These are phyloP conservation scores for Aspergillus funiculosus DNA, from an alignment of 495 filamentous ascomycete species.

Conservation along the genomic window DNA sequence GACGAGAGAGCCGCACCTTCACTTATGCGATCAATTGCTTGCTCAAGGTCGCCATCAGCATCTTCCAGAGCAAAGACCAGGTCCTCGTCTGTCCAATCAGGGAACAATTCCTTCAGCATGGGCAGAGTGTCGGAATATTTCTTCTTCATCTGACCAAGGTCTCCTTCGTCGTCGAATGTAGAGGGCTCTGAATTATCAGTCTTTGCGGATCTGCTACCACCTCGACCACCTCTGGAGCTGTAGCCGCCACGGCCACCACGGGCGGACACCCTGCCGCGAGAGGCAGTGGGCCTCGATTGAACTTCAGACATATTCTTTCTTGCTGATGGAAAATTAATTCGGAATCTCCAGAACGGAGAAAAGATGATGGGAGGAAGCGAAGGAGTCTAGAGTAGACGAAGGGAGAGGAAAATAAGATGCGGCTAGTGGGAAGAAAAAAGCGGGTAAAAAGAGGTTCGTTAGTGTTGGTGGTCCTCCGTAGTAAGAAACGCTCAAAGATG, in stretches of 20 bases:
- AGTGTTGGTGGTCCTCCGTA: constrained; percentile 15
- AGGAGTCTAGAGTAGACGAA: constrained; percentile 32
- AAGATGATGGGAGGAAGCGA: too few species aligned
- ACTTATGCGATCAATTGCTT: constrained; percentile 80
- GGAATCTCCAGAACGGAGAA: constrained; percentile 29
- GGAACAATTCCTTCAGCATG: constrained; percentile 83
- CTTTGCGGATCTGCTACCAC: constrained; percentile 62
- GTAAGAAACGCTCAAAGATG: constrained; percentile 26
- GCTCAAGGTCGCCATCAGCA: constrained; percentile 79
- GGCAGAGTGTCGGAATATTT: constrained; percentile 68
- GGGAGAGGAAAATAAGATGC: constrained; percentile 29
- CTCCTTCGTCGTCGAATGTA: constrained; percentile 75
- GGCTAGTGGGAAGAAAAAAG: constrained; percentile 29
- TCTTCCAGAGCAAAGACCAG: constrained; percentile 87
- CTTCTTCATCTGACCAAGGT: constrained; percentile 87
- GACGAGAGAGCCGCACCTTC: constrained; percentile 58
- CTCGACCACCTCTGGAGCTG: constrained; percentile 64
- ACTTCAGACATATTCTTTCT: constrained; percentile 77
- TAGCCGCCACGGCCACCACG: constrained; percentile 81
- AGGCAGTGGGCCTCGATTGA: constrained; percentile 67
- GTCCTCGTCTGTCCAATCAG: constrained; percentile 87
- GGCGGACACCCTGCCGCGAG: constrained; percentile 73
- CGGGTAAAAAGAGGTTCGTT: constrained; percentile 25
- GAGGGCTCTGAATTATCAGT: constrained; percentile 55
- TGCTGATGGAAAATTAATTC: constrained; percentile 22